These are phyloP conservation scores for Colletotrichum acutatum DNA, from an alignment of 2,329 filamentous ascomycete genomes.

Conservation along the genomic window DNA sequence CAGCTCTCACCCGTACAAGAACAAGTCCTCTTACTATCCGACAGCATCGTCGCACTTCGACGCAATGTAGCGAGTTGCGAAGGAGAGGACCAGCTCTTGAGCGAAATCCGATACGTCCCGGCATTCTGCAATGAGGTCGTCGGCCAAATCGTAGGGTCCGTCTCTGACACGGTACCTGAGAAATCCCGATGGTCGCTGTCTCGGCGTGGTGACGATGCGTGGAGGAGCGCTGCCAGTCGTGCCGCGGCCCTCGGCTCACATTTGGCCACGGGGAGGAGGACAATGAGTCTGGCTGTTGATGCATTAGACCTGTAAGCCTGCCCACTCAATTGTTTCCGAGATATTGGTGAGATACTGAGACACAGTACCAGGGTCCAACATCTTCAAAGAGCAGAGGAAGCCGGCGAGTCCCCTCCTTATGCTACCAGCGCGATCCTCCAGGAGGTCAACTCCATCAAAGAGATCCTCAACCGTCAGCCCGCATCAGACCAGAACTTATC, in stretches of 20 bases:
- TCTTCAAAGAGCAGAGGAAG: conserved; percentile 15
- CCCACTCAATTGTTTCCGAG: not conserved
- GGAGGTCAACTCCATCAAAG: conserved; percentile 23
- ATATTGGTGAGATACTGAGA: not conserved
- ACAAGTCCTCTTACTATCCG: conserved; percentile 1
- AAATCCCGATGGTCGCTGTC: not conserved
- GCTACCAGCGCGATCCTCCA: conserved; percentile 11
- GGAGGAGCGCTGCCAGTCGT: not conserved
- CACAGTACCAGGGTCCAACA: not conserved
- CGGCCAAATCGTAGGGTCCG: not conserved
- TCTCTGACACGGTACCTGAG: not conserved
- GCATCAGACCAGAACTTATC: not conserved
- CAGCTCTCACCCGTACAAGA: conserved; percentile 9
- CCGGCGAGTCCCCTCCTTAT: conserved; percentile 30
- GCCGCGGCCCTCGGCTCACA: not conserved
- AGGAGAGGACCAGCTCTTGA: not conserved
- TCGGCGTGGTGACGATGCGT: not conserved
- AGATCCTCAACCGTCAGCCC: not conserved
- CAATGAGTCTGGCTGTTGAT: conserved; percentile 1
- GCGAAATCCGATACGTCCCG: not conserved
- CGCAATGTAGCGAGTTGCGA: not conserved
- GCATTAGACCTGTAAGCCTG: conserved; percentile 24
- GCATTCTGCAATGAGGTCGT: conserved; percentile 4
- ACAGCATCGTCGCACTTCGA: not conserved
- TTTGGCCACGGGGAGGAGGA: not conserved